Conservation (phyloP, 2,329 filamentous ascomycete species). For the Macroventuria anomochaeta region DNA sequence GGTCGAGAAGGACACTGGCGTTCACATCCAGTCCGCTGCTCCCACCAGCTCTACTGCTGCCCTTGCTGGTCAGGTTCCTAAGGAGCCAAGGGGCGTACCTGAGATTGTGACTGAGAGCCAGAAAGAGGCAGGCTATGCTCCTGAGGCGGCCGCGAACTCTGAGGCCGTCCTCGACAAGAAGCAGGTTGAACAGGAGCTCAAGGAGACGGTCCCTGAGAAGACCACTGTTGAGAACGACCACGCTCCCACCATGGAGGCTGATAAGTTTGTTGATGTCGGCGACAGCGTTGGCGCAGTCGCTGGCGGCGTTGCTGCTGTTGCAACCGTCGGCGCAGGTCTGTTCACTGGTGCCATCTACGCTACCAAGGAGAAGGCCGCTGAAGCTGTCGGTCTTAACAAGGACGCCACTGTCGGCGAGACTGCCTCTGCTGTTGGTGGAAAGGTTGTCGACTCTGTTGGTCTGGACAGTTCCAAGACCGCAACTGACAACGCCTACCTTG, state of each 20-base stretch:
- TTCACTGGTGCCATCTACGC: slow-evolving; percentile 38
- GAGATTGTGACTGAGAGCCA: slow-evolving; percentile 75
- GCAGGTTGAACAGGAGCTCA: slow-evolving; percentile 72
- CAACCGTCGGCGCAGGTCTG: slow-evolving; percentile 53
- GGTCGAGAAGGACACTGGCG: slow-evolving; percentile 47
- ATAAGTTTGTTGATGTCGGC: slow-evolving; percentile 15
- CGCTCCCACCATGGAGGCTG: slow-evolving; percentile 26
- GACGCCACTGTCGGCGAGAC: slow-evolving; percentile 45
- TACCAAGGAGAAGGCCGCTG: slow-evolving; percentile 44
- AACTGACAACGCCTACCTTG: slow-evolving; percentile 54
- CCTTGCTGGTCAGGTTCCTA: slow-evolving; percentile 55
- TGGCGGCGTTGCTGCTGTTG: slow-evolving; percentile 43
- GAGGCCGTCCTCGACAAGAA: slow-evolving; percentile 75
- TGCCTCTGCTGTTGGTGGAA: slow-evolving; percentile 29
- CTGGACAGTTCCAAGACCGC: slow-evolving; percentile 49
- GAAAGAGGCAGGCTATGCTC: slow-evolving; percentile 65
- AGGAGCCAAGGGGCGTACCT: slow-evolving; percentile 56
- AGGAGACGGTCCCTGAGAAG: slow-evolving; percentile 68
- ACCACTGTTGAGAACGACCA: slow-evolving; percentile 53
- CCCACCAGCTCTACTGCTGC: slow-evolving; percentile 55
- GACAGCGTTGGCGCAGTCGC: slow-evolving; percentile 22
- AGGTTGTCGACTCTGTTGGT: slow-evolving; percentile 45
- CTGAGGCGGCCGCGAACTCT: slow-evolving; percentile 72
- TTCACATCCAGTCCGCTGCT: slow-evolving; percentile 52
- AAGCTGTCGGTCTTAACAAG: slow-evolving; percentile 49